Percentiles rank a stretch among this genome's conserved stretches.
phyloP scores from a whole-genome alignment of 306 rosid genomes.

The Casuarina cunninghamiana region DNA sequence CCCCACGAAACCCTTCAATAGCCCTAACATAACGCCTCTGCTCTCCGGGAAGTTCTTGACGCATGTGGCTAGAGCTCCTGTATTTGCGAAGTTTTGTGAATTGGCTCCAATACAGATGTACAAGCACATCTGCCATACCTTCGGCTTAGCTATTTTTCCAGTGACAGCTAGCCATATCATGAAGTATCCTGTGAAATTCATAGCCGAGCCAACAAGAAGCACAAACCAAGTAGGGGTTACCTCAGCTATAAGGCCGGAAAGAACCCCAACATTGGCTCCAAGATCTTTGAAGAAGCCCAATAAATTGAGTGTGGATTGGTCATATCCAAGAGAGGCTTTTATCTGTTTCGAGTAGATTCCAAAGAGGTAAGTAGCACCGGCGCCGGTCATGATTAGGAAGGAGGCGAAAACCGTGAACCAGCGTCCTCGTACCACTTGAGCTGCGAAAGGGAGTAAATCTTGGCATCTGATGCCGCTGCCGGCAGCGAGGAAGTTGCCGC shows the following conservation, averaged over 20 bases:
- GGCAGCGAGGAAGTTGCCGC: neutral
- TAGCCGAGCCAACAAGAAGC: conserved; percentile 41
- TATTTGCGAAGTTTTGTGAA: conserved; percentile 51
- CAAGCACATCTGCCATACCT: conserved; percentile 56
- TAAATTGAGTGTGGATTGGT: conserved; percentile 43
- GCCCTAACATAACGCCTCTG: conserved; percentile 50
- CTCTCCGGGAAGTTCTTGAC: conserved; percentile 58
- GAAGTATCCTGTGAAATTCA: conserved; percentile 53
- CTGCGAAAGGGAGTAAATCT: neutral
- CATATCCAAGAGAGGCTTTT: conserved; percentile 48
- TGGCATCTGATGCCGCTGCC: neutral
- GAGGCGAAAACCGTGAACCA: conserved; percentile 58
- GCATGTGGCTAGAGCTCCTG: conserved; percentile 46
- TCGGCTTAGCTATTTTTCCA: conserved; percentile 39
- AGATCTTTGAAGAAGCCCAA: conserved; percentile 51
- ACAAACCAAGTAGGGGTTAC: conserved; percentile 55
- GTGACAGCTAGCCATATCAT: conserved; percentile 53
- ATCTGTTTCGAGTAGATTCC: conserved; percentile 47
- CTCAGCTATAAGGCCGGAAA: conserved; percentile 50
- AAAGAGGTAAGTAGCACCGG: conserved; percentile 49
- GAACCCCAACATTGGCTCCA: conserved; percentile 49
- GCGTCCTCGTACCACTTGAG: conserved; percentile 34
- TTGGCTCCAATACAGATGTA: conserved; percentile 52
- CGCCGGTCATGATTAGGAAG: conserved; percentile 53
- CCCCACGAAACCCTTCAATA: conserved; percentile 54